phyloP scores from a whole-genome alignment of 495 filamentous ascomycete genomes.

The Articulospora tetracladia region DNA sequence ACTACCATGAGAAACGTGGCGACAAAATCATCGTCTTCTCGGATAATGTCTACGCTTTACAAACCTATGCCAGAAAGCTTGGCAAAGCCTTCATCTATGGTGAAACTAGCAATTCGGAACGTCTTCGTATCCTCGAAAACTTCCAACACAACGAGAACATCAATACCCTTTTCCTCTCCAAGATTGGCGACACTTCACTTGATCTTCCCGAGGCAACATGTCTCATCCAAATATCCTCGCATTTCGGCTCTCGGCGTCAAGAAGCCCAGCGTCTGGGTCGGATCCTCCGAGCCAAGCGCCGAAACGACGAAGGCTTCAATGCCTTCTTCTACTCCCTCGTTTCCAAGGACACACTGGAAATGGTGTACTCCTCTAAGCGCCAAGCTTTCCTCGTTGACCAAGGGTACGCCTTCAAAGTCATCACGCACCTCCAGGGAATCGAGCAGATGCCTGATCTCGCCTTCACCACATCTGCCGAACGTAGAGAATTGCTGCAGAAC shows the following conservation, averaged over 20 bases:
- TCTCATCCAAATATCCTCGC: conserved; percentile 96
- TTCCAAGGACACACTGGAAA: conserved; percentile 94
- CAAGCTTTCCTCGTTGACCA: conserved; percentile 99
- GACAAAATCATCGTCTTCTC: conserved; percentile 99
- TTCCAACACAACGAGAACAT: conserved; percentile 93
- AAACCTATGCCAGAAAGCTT: conserved; percentile 78
- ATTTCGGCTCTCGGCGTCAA: conserved; percentile 96
- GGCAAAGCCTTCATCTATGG: conserved; percentile 93
- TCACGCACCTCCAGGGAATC: conserved; percentile 91
- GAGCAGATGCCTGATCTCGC: conserved; percentile 77
- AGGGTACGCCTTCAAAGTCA: conserved; percentile 99
- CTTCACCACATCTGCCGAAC: conserved; percentile 75
- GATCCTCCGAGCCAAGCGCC: conserved; percentile 91
- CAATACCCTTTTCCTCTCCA: conserved; percentile 96
- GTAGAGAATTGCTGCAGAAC: conserved; percentile 82
- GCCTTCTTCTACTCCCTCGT: conserved; percentile 99
- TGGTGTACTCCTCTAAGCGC: conserved; percentile 96
- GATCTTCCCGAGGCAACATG: conserved; percentile 96
- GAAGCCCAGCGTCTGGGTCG: conserved; percentile 93
- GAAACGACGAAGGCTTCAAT: conserved; percentile 99
- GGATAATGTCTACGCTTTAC: conserved; percentile 94
- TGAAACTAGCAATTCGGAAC: conserved; percentile 80
- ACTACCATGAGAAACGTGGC: conserved; percentile 93
- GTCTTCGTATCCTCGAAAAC: conserved; percentile 86
- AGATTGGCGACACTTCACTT: conserved; percentile 96